These are phyloP conservation scores for Eudorina sp. DNA, from an alignment of 139 green algal species.

Conservation along the genomic window DNA sequence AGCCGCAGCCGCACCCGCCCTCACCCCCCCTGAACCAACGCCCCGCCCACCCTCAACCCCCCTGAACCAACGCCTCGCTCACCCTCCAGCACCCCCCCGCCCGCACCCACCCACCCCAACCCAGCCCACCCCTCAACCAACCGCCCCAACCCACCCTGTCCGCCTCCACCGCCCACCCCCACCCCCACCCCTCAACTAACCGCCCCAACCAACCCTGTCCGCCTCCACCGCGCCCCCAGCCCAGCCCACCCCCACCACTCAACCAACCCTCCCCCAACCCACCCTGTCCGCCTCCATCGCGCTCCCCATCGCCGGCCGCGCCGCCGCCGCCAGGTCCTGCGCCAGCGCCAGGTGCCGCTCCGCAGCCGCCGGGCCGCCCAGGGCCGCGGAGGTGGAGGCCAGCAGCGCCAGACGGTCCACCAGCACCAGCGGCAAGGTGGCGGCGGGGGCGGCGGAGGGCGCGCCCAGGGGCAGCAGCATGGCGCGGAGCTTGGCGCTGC, in stretches of 20 bases:
- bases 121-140: neutral
- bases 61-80: no score
- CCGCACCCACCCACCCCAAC: neutral
- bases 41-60: no score
- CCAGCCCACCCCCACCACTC: no score
- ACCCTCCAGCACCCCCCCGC: no score
- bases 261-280: neutral
- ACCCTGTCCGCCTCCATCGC: neutral
- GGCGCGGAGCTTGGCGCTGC: neutral
- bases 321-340: conserved; percentile 30
- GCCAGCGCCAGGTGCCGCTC: neutral
- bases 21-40: no score
- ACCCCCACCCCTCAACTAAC: neutral
- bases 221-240: no score
- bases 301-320: neutral
- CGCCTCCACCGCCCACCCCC: neutral
- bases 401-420: conserved; percentile 19
- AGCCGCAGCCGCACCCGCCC: no score
- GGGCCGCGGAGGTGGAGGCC: neutral
- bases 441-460: neutral
- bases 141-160: neutral
- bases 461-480: conserved; percentile 6
- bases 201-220: neutral
- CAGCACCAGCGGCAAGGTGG: neutral
- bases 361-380: neutral